Evolutionary conservation across 2,329 filamentous ascomycete species (phyloP), one percentile per base, ranked within the genome.

Genomic region (Epichloe sylvatica): DNA sequence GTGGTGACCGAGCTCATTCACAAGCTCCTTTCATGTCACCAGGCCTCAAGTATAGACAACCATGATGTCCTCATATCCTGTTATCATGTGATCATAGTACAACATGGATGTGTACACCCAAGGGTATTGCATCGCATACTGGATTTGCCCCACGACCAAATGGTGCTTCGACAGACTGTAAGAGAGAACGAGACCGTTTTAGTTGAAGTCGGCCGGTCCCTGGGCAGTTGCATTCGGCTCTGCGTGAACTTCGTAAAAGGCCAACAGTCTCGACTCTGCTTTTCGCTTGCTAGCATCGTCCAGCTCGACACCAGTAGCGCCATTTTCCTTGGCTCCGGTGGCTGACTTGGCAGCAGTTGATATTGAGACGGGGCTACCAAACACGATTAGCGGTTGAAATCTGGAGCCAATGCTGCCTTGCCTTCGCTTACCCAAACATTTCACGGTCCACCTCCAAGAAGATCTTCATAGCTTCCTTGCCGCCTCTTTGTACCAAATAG

Each of bases 361-460:
- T 44, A 61, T 51, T 4, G 57, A 60, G 7, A 45, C 39, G 19
- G 59, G 57, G 4, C 60, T 61, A 41, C 49, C 6, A n/a, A 39
- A 12, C 13, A 30, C n/a, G 11, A 52, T 52, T 52, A 53, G 50
- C 37, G 19, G 4, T n/a, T n/a, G 17, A 4, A 34, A 34, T 17
- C 38, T 11, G n/a, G 37, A 40, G 42, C n/a, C 30, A n/a, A 30
- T 5, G 5, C 4, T 6, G 8, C 11, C 13, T 42, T 6, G 8
- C 13, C 13, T 42, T 19, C 13, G 60, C 79, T 66, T 70, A 83
- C 81, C 92, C 92, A 64, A 94, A 92, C 52, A 96, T 78, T 64
- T 94, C 86, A 41, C 82, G 78, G 62, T 98, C 91, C 36, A 97
- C 71, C 52, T 76, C 71, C 61, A 96, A 74, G 64, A 90, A 95